Conservation (phyloP, 768 basidiomycete species). For the Agaricus subrufescens region DNA sequence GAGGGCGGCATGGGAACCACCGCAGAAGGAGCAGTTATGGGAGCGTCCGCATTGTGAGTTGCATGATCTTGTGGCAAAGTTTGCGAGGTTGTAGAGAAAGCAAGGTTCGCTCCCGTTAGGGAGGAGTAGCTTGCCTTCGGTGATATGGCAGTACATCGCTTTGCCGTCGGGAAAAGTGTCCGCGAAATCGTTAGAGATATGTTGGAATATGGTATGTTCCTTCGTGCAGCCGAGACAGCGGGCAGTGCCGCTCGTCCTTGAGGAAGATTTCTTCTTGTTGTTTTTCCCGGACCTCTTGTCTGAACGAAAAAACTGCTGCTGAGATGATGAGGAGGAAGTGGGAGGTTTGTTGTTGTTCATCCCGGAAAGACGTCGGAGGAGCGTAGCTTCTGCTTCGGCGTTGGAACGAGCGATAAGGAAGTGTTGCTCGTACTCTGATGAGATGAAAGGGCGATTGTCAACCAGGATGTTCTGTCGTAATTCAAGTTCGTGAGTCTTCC, state of each 20-base stretch:
- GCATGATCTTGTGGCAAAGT: not conserved
- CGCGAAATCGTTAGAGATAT: not conserved
- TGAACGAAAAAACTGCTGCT: not conserved
- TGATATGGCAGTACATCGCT: not conserved
- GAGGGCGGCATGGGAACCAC: not conserved
- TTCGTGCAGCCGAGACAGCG: not conserved
- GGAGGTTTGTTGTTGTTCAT: too few relatives aligned
- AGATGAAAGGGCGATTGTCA: not conserved
- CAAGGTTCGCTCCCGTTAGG: not conserved
- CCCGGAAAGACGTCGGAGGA: too few relatives aligned
- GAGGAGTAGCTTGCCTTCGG: not conserved
- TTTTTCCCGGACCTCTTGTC: not conserved
- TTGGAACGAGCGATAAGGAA: not conserved
- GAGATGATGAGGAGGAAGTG: not conserved
- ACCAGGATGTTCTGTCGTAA: not conserved
- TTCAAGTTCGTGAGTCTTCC: not conserved
- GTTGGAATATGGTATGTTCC: not conserved
- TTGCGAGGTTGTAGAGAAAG: not conserved
- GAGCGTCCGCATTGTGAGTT: not conserved
- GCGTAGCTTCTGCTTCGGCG: not conserved
- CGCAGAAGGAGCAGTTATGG: not conserved
- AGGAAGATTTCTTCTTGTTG: not conserved
- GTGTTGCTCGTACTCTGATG: not conserved
- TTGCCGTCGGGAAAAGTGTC: not conserved
- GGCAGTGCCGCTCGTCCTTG: not conserved